phyloP scores from a whole-genome alignment of 2,329 filamentous ascomycete genomes.

The Alternaria conjuncta region DNA sequence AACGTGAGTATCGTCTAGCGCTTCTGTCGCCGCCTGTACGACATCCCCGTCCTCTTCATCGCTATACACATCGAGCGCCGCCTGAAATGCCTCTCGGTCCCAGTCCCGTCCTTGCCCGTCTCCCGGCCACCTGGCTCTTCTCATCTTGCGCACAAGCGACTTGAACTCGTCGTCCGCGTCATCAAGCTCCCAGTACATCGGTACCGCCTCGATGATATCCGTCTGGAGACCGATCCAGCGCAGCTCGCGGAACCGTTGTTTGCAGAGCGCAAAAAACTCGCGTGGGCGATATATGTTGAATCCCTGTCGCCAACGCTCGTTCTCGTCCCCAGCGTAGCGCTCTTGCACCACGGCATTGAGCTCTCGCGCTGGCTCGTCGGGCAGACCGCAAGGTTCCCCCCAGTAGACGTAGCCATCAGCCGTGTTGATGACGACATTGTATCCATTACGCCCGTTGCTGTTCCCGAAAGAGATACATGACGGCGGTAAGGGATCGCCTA shows the following conservation, averaged over 20 bases:
- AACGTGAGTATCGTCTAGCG: neutral
- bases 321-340: neutral
- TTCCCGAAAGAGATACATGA: neutral
- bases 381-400: neutral
- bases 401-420: neutral
- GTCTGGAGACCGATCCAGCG: neutral
- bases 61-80: neutral
- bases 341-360: neutral
- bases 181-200: neutral
- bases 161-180: neutral
- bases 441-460: neutral
- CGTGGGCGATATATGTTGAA: neutral
- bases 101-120: neutral
- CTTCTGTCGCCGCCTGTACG: neutral
- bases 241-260: neutral
- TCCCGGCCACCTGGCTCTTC: neutral
- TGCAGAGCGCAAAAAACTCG: neutral
- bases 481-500: neutral
- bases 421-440: neutral
- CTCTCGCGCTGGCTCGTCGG: neutral
- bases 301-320: neutral
- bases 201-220: neutral
- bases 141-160: neutral
- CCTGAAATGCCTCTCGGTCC: neutral
- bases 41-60: neutral